Evolutionary conservation across 2,329 filamentous ascomycete genomes (phyloP), one percentile per base, ranked within the genome.

Genomic region (Fusarium acutatum): DNA sequence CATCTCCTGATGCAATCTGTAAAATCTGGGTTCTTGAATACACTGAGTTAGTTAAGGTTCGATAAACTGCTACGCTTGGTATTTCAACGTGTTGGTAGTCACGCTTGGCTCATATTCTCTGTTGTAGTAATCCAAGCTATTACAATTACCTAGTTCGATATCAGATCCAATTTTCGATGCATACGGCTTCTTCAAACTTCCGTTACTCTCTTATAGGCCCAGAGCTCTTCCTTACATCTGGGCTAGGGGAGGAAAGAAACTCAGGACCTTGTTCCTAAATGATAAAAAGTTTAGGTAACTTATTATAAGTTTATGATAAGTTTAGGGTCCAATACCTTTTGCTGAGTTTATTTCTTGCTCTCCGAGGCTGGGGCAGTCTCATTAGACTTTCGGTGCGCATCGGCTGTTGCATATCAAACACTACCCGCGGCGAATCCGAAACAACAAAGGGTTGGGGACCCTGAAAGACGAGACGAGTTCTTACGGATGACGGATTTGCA

Each of bases 371-470:
- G 18, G 18, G 14, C 34, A 61, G 46, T 52, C 53, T 30, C 57
- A 46, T 61, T 67, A 67, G 40, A 47, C 64, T 67, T 67, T 67
- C 38, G 64, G 64, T 60, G 46, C 32, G 22, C 44, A 35, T 67
- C 62, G 64, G 64, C 28, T 67, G 59, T 34, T 46, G 44, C 40
- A 49, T 66, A 67, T 73, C 71, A 73, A 71, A 73, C 71, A 56
- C 62, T 49, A 71, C 28, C 52, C 62, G 71, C 67, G 50, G 71
- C 71, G 59, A 64, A 70, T 50, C 58, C 53, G 71, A 73, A 74
- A 73, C 71, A 74, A 38, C 32, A 67, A 67, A 46, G 49, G 35
- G 49, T 43, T 41, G 43, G 40, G 37, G 50, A 50, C 50, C 54
- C 54, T 44, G 63, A 37, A 63, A 66, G 54, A 34, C 34, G 54